Base-by-base conservation (phyloP, 2,329 filamentous ascomycete genomes). In the Neopestalotiopsis rosae region DNA sequence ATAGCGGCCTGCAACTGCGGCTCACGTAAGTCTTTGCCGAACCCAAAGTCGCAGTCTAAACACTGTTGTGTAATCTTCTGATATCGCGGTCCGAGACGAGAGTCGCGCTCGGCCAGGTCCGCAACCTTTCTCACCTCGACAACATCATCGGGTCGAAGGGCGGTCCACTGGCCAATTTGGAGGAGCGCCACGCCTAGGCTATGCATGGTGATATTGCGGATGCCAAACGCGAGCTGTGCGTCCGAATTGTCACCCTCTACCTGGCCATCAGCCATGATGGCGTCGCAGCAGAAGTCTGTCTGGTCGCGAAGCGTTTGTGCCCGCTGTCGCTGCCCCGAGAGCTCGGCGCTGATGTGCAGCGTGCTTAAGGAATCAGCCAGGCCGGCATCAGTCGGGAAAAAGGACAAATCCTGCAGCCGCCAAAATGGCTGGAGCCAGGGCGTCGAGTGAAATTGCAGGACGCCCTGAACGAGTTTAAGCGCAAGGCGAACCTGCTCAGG, bases 181-280 rank as follows among this genome's bases (percentile, higher is more conserved):
- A 77, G 70, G 17, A 77, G 65, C 2, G 74, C 74, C 0, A 75
- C 74, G 1, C 77, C 77, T 1, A 78, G 74, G 30, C 74, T 75
- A 62, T 74, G 70, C 17, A 77, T 67, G 2, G 74, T 72, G 45
- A 75, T 52, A 61, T 76, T 77, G 6, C 73, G 69, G 17, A 77
- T 74, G 0, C 72, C 74, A 49, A 67, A 72, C 0, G 65, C n/a
- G 4, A 71, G 61, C 24, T 69, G 67, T 10, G 71, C 69, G n/a
- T 69, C 56, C 20, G 57, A 12, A 10, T 63, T 30, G 30, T 66
- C 68, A 5, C 70, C 67, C 32, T 52, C 45, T 7, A 9, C 3
- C 14, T 52, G 14, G 4, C 10, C 9, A 52, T 52, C 17, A 3
- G 20, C 7, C 45, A 52, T 52, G 6, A 52, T 20, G 45, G 45